phyloP scores from a whole-genome alignment of 768 basidiomycete genomes.

The Pholiota microspora region DNA sequence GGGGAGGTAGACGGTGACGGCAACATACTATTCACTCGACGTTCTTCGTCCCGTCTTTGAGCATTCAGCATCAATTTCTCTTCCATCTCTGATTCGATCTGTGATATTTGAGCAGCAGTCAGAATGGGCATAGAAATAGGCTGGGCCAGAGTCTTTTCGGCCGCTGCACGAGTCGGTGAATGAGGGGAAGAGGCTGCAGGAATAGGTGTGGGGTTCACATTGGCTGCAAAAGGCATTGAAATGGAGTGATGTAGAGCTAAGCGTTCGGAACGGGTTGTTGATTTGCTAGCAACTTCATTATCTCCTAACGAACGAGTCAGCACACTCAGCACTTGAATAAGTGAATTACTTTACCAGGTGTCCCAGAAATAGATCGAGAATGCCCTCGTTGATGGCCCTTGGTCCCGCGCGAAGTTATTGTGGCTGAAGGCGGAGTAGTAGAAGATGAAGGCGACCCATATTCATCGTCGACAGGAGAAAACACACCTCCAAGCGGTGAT shows the following conservation, averaged over 20 bases:
- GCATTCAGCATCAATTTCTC: neutral
- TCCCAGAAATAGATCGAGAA: constrained; percentile 11
- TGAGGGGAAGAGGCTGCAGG: constrained; percentile 2
- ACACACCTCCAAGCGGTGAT: constrained; percentile 7
- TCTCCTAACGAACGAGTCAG: neutral
- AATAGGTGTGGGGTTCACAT: neutral
- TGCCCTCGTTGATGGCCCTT: constrained; percentile 1
- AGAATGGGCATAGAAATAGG: constrained; percentile 17
- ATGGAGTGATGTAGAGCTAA: constrained; percentile 10
- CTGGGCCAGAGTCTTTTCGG: neutral
- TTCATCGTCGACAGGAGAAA: constrained; percentile 7
- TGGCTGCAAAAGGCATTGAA: constrained; percentile 12
- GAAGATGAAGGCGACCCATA: constrained; percentile 5
- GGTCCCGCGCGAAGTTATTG: neutral
- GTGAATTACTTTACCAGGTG: constrained; percentile 4
- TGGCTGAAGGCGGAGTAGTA: constrained; percentile 10
- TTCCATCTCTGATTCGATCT: constrained; percentile 20
- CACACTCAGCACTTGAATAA: too few species aligned
- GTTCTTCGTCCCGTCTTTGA: neutral
- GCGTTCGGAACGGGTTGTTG: neutral
- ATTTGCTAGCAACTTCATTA: neutral
- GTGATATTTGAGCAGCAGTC: constrained; percentile 17
- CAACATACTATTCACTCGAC: neutral
- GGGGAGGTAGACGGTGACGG: constrained; percentile 2
- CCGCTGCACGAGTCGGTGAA: constrained; percentile 2